These are phyloP conservation scores for Wallacemonas sp. DNA, from an alignment of 208 protist genomes.

Conservation along the genomic window DNA sequence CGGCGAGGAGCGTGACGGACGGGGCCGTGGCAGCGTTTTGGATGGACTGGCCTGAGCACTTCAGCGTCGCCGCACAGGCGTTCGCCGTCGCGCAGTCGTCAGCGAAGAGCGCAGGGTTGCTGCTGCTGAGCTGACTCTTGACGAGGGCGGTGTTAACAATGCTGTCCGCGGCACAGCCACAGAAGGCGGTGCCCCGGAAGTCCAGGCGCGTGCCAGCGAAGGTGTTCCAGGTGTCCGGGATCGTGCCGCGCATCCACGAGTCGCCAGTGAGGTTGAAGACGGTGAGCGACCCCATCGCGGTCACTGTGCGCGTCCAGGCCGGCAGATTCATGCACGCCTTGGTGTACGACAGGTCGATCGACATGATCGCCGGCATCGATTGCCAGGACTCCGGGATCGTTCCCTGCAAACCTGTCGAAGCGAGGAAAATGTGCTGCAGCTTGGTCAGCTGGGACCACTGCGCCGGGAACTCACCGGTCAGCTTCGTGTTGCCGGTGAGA, in stretches of 20 bases:
- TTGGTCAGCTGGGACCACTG: constrained; percentile 26
- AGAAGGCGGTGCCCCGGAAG: constrained; percentile 25
- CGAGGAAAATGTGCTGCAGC: constrained; percentile 32
- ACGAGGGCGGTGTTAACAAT: constrained; percentile 15
- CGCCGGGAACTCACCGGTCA: constrained; percentile 30
- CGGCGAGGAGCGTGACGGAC: constrained; percentile 4
- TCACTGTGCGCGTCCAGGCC: constrained; percentile 18
- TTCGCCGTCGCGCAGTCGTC: constrained; percentile 21
- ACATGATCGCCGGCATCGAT: constrained; percentile 21
- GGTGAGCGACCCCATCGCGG: constrained; percentile 20
- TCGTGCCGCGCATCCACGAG: constrained; percentile 26
- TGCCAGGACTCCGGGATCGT: constrained; percentile 42
- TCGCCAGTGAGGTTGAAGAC: constrained; percentile 28
- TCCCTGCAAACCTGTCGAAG: constrained; percentile 26
- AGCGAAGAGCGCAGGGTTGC: constrained; percentile 21
- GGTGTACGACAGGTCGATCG: constrained; percentile 33
- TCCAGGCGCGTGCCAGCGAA: constrained; percentile 24
- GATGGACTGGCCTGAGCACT: neutral
- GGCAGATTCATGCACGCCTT: constrained; percentile 40
- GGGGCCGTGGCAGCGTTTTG: constrained; percentile 8
- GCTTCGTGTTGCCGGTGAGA: constrained; percentile 22
- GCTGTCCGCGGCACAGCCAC: constrained; percentile 30
- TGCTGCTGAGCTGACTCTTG: constrained; percentile 5
- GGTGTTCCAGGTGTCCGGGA: constrained; percentile 26
- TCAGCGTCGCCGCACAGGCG: constrained; percentile 1